These are phyloP conservation scores for Diplosphaera chodatii DNA, from an alignment of 139 green algal genomes.

Conservation along the genomic window DNA sequence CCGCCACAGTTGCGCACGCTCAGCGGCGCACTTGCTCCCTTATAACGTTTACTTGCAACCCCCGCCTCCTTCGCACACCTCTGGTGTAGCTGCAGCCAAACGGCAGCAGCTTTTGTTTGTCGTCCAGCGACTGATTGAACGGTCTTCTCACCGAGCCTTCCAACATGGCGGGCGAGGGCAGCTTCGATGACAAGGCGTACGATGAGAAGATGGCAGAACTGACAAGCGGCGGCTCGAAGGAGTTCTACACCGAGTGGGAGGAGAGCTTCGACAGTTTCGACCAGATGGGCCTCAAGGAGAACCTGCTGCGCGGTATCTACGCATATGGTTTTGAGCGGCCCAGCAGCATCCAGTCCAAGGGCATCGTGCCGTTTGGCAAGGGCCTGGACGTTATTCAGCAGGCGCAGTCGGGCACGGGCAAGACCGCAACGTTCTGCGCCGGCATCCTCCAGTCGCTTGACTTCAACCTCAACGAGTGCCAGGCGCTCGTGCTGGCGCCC, in stretches of 20 bases:
- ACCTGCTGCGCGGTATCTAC: conserved; percentile 98
- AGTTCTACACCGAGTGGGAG: conserved; percentile 96
- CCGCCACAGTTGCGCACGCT: too few species aligned
- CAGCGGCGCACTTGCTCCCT: too few species aligned
- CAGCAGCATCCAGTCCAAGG: conserved; percentile 98
- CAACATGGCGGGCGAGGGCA: conserved; percentile 35
- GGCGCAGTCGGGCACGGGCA: conserved; percentile 99
- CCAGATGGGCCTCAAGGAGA: conserved; percentile 97
- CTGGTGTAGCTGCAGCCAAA: too few species aligned
- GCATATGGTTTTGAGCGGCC: conserved; percentile 99
- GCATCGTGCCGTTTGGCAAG: conserved; percentile 98
- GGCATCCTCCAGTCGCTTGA: conserved; percentile 97
- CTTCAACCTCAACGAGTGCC: conserved; percentile 89
- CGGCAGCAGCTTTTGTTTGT: too few species aligned
- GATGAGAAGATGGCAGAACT: conserved; percentile 79
- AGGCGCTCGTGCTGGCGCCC: conserved; percentile 96
- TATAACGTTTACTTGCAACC: too few species aligned
- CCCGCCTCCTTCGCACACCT: too few species aligned
- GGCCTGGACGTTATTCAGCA: conserved; percentile 99
- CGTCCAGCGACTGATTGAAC: too few species aligned
- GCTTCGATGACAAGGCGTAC: conserved; percentile 69
- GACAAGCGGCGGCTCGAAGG: conserved; percentile 57
- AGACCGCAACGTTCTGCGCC: conserved; percentile 99
- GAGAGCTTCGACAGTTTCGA: conserved; percentile 97
- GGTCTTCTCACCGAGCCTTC: too few species aligned